A percentile compares a stretch with the other conserved stretches of the same genome.
Evolutionary conservation across 2,329 filamentous ascomycete species (phyloP).

Genomic region (Magnaporthiopsis rhizophila): DNA sequence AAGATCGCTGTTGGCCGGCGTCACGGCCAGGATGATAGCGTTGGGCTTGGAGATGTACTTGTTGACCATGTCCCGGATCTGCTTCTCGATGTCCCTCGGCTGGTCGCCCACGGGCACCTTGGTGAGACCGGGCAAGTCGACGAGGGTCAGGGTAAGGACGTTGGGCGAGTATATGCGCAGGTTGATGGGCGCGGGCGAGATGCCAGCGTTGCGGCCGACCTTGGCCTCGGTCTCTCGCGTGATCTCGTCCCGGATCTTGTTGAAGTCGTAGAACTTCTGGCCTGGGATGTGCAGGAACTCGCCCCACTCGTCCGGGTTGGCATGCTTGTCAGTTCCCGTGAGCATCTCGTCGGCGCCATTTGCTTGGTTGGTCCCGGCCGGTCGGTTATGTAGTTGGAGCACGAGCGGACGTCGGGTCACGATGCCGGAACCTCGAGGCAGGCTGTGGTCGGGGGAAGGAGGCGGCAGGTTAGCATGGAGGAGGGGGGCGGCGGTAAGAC

Average conservation of each 20-base stretch:
- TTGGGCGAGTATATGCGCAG: constrained; percentile 97
- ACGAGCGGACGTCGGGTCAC: constrained; percentile 93
- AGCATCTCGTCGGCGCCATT: constrained; percentile 44
- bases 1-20: constrained; percentile 93
- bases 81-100: constrained; percentile 95
- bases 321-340: constrained; percentile 69
- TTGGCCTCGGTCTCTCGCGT: constrained; percentile 64
- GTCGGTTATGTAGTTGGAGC: constrained; percentile 93
- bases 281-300: constrained; percentile 96
- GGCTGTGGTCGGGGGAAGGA: constrained; percentile 39
- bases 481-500: neutral
- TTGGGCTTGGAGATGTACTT: constrained; percentile 99
- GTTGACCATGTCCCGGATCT: constrained; percentile 90
- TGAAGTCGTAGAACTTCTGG: constrained; percentile 85
- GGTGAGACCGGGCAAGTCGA: constrained; percentile 91
- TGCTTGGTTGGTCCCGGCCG: constrained; percentile 50
- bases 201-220: constrained; percentile 91
- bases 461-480: neutral
- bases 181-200: constrained; percentile 95
- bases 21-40: constrained; percentile 94
- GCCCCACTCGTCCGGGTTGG: constrained; percentile 94
- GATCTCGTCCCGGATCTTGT: constrained; percentile 97
- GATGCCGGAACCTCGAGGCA: constrained; percentile 95
- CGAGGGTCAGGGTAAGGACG: constrained; percentile 90
- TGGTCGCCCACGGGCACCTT: constrained; percentile 99